Conservation (phyloP, 1,139 yeast genomes). For the Blastobotrys petasosporus region DNA sequence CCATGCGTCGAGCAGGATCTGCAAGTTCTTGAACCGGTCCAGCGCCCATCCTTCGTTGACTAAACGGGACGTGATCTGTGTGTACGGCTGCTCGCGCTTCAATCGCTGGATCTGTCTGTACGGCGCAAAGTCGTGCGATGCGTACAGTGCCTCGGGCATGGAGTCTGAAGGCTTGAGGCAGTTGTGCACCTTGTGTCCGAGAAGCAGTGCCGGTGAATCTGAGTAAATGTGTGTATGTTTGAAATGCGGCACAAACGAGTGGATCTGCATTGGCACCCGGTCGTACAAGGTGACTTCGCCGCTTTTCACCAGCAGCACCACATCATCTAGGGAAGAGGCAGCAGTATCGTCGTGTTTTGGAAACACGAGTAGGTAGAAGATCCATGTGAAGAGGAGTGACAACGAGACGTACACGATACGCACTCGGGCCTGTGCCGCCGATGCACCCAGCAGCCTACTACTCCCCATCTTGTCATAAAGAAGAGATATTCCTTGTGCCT, state of each 20-base stretch:
- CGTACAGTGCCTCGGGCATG: conserved; percentile 22
- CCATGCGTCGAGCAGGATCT: conserved; percentile 34
- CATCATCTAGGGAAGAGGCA: conserved; percentile 15
- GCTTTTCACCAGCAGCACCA: conserved; percentile 33
- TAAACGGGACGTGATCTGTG: conserved; percentile 1
- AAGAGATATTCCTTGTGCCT: no score
- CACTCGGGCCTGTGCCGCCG: no score
- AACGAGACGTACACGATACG: background rate
- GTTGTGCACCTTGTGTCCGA: conserved; percentile 32
- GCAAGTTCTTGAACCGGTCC: conserved; percentile 34
- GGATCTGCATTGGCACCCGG: conserved; percentile 34
- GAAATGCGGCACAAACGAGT: conserved; percentile 31
- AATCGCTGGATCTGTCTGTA: conserved; percentile 26
- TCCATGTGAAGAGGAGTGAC: background rate
- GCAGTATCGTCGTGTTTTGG: background rate
- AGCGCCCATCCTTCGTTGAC: conserved; percentile 28
- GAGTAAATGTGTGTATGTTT: conserved; percentile 33
- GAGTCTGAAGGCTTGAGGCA: conserved; percentile 19
- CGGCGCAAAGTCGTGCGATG: conserved; percentile 21
- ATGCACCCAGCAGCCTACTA: no score
- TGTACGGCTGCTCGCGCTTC: conserved; percentile 18
- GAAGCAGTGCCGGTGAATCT: conserved; percentile 30
- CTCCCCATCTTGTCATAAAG: background rate
- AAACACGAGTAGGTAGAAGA: background rate
- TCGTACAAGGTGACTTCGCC: conserved; percentile 34